Conservation (phyloP, 2,329 filamentous ascomycete genomes). For the Balansia obtecta region DNA sequence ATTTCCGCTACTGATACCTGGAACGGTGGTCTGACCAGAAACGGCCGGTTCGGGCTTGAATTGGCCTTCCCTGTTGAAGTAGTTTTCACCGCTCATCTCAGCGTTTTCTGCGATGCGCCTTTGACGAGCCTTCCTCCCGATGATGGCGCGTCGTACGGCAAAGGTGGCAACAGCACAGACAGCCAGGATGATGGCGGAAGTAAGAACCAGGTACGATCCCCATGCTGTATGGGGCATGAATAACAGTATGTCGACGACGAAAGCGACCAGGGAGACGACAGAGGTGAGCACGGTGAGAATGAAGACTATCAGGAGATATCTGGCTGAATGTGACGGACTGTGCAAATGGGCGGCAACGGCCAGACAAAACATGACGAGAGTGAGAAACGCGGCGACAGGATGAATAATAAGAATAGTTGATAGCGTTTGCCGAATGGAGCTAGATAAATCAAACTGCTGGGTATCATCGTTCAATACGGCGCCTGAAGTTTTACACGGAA, state of each 20-base stretch:
- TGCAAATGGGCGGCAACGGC: constrained; percentile 77
- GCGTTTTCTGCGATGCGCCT: constrained; percentile 86
- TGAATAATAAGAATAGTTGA: constrained; percentile 86
- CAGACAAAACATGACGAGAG: constrained; percentile 71
- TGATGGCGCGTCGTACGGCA: constrained; percentile 84
- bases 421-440: constrained; percentile 46
- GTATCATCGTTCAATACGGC: constrained; percentile 13
- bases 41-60: constrained; percentile 31
- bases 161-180: constrained; percentile 77
- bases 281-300: constrained; percentile 81
- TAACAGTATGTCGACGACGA: constrained; percentile 84
- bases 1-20: constrained; percentile 43
- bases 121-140: constrained; percentile 86
- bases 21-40: constrained; percentile 44
- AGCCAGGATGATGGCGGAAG: constrained; percentile 73
- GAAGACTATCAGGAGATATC: constrained; percentile 74
- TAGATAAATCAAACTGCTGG: constrained; percentile 43
- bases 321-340: constrained; percentile 74
- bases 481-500: background rate
- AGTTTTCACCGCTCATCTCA: constrained; percentile 93
- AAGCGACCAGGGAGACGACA: constrained; percentile 71
- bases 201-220: constrained; percentile 89
- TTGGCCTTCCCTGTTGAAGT: constrained; percentile 60
- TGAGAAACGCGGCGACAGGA: constrained; percentile 77
- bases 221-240: constrained; percentile 91